A percentile compares a stretch with the other conserved stretches of the same genome.
Conservation (phyloP, 495 filamentous ascomycete species). For the Viridothelium virens region DNA sequence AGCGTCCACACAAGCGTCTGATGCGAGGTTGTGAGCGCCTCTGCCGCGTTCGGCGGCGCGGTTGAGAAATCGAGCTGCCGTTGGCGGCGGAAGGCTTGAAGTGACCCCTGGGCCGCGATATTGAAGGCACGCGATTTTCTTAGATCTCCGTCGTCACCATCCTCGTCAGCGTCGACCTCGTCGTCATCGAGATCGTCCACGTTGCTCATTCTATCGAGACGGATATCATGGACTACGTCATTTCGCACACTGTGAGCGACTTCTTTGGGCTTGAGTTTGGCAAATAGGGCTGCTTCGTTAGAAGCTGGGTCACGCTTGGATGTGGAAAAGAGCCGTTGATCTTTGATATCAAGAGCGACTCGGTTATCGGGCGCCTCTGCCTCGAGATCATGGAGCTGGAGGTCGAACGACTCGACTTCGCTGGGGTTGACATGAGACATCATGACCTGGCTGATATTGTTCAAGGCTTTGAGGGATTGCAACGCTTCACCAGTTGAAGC, state of each 20-base stretch:
- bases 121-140: not conserved
- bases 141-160: slow-evolving; percentile 22
- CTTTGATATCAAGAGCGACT: slow-evolving; percentile 77
- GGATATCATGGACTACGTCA: slow-evolving; percentile 26
- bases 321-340: slow-evolving; percentile 74
- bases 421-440: slow-evolving; percentile 74
- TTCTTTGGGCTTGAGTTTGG: slow-evolving; percentile 57
- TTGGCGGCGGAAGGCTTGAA: slow-evolving; percentile 40
- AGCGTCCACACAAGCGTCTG: slow-evolving; percentile 90
- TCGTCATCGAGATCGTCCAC: slow-evolving; percentile 57
- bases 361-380: slow-evolving; percentile 62
- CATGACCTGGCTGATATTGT: slow-evolving; percentile 81
- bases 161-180: slow-evolving; percentile 52
- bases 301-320: slow-evolving; percentile 5
- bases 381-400: slow-evolving; percentile 52
- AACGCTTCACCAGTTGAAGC: slow-evolving; percentile 57
- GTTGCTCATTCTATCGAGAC: slow-evolving; percentile 52
- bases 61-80: slow-evolving; percentile 39
- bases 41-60: slow-evolving; percentile 58
- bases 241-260: slow-evolving; percentile 53
- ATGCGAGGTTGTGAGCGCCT: slow-evolving; percentile 74
- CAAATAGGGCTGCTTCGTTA: slow-evolving; percentile 41
- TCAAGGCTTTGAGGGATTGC: slow-evolving; percentile 77
- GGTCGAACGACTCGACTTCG: slow-evolving; percentile 47
- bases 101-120: not conserved